Percentiles rank a stretch among this genome's conserved stretches.
These are phyloP conservation scores for Leccinum incarnatum DNA, from an alignment of 768 basidiomycete genomes.

Conservation along the genomic window DNA sequence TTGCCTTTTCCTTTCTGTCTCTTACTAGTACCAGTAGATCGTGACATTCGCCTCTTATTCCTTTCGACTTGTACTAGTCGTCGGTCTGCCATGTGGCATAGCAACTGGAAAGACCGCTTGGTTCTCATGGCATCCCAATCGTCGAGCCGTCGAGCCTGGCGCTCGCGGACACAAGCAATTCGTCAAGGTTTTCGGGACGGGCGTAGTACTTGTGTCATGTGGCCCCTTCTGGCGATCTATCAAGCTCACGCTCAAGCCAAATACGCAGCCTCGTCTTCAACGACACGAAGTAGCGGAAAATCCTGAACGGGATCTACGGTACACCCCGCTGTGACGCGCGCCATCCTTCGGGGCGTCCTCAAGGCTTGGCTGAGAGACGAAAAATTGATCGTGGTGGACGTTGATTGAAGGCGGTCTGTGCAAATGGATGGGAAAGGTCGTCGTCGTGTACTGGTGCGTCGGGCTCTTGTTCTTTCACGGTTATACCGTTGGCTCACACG, in stretches of 20 bases:
- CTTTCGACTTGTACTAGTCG: constrained; percentile 46
- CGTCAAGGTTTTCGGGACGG: constrained; percentile 64
- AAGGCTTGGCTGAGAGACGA: constrained; percentile 75
- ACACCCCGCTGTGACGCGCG: constrained; percentile 84
- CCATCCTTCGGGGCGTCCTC: constrained; percentile 67
- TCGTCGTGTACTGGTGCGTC: constrained; percentile 91
- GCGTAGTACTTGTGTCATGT: constrained; percentile 53
- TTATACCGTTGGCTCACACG: background rate
- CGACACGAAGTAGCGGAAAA: constrained; percentile 64
- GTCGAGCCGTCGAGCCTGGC: constrained; percentile 85
- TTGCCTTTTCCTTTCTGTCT: background rate
- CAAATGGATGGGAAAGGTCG: constrained; percentile 77
- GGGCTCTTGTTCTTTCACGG: constrained; percentile 1
- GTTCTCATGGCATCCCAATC: constrained; percentile 66
- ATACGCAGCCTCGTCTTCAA: constrained; percentile 72
- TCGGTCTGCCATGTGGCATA: constrained; percentile 94
- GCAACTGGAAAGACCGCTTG: constrained; percentile 96
- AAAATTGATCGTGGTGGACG: constrained; percentile 80
- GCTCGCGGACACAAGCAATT: constrained; percentile 70
- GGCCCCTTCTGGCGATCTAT: constrained; percentile 13
- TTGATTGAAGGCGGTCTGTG: constrained; percentile 90
- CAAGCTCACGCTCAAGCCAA: background rate
- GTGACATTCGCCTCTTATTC: background rate
- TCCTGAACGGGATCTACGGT: constrained; percentile 72
- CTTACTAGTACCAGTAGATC: too few species aligned